Conservation (phyloP, 805 yeast genomes). For the Cyberlindnera xishuangbannaensis region DNA sequence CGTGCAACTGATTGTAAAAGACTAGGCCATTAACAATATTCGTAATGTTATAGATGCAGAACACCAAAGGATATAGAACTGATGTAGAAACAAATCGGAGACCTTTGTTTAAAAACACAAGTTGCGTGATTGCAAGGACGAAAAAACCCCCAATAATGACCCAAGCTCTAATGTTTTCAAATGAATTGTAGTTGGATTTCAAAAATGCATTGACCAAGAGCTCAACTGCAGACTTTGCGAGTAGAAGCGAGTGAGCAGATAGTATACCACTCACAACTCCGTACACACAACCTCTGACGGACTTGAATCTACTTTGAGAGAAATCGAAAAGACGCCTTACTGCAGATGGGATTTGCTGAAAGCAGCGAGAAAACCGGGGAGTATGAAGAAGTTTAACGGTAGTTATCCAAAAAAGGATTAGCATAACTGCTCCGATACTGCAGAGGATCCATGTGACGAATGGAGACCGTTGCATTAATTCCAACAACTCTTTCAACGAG, state of each 20-base stretch:
- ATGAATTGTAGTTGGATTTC: constrained; percentile 30
- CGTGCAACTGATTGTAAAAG: constrained; percentile 45
- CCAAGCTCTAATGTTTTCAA: constrained; percentile 40
- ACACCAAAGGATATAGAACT: constrained; percentile 76
- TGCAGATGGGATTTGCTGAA: constrained; percentile 1
- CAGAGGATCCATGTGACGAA: constrained; percentile 55
- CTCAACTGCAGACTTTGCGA: constrained; percentile 83
- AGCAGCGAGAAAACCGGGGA: background rate
- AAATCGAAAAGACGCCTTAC: constrained; percentile 4
- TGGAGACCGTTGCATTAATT: constrained; percentile 34
- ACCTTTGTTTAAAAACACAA: constrained; percentile 70
- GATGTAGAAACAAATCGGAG: constrained; percentile 66
- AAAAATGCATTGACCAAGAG: constrained; percentile 44
- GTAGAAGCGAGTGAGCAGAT: constrained; percentile 78
- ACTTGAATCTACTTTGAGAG: constrained; percentile 15
- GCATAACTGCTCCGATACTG: constrained; percentile 28
- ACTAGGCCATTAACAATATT: constrained; percentile 63
- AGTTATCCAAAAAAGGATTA: constrained; percentile 27
- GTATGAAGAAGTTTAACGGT: constrained; percentile 12
- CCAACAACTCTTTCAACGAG: constrained; percentile 40
- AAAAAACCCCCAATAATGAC: constrained; percentile 49
- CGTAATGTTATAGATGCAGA: constrained; percentile 72
- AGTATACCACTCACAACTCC: constrained; percentile 71
- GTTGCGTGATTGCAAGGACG: constrained; percentile 61
- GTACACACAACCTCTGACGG: constrained; percentile 51